These are phyloP conservation scores for Chalara sp. DNA, from an alignment of 2,329 filamentous ascomycete species.

Conservation along the genomic window DNA sequence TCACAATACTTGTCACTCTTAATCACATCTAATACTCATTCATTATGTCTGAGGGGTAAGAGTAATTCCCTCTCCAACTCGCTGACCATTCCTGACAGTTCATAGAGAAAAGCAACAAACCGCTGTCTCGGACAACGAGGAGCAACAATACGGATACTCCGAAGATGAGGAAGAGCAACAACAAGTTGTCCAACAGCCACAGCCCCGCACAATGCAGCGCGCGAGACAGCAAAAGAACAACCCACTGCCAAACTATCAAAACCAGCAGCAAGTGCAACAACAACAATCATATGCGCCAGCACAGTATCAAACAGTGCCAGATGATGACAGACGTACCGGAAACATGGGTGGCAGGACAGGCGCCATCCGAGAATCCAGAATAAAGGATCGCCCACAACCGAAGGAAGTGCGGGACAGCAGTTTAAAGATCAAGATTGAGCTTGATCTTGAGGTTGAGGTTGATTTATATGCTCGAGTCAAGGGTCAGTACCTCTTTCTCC, in stretches of 20 bases:
- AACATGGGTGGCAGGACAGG: slow-evolving; percentile 23
- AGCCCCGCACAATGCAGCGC: slow-evolving; percentile 29
- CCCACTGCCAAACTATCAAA: slow-evolving; percentile 24
- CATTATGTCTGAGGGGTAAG: too few relatives aligned
- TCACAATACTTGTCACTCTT: too few relatives aligned
- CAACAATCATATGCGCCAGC: slow-evolving; percentile 14
- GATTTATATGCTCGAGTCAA: slow-evolving; percentile 32
- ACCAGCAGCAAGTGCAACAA: slow-evolving; percentile 16
- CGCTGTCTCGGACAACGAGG: slow-evolving; percentile 14
- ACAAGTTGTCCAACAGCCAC: slow-evolving; percentile 10
- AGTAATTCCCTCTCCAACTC: too few relatives aligned
- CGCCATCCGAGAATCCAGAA: slow-evolving; percentile 29
- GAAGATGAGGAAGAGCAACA: slow-evolving; percentile 13
- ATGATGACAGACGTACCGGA: slow-evolving; percentile 10
- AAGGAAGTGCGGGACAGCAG: slow-evolving; percentile 30
- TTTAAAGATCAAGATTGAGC: slow-evolving; percentile 35
- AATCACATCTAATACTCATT: too few relatives aligned
- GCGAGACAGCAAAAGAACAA: slow-evolving; percentile 30
- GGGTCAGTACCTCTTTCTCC: too few relatives aligned
- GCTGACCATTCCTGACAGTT: too few relatives aligned
- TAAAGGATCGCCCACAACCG: slow-evolving; percentile 30
- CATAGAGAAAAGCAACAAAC: slow-evolving; percentile 16
- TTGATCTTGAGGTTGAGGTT: slow-evolving; percentile 33
- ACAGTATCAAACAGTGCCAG: slow-evolving; percentile 13
- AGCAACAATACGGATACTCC: slow-evolving; percentile 21